phyloP scores from a whole-genome alignment of 257 asterid genomes.

The Solanum piurae region DNA sequence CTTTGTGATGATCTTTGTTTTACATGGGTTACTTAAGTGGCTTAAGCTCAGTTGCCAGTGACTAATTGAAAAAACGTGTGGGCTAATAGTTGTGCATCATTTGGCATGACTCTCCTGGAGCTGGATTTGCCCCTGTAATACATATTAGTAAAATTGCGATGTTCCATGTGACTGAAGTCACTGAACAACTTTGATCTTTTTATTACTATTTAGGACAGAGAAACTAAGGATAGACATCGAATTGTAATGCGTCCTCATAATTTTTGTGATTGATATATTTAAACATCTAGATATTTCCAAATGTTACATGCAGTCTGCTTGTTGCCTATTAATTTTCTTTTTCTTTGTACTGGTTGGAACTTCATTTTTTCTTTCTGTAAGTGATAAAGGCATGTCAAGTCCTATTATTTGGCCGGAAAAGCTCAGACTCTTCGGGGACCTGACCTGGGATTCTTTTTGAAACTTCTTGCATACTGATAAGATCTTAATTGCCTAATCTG shows the following conservation, averaged over 20 bases:
- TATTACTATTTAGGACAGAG: neutral
- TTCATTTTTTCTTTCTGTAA: neutral
- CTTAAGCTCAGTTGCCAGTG: slow-evolving; percentile 4
- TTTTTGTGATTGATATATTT: neutral
- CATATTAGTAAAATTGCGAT: neutral
- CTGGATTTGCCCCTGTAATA: neutral
- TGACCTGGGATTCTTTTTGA: neutral
- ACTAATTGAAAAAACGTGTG: neutral
- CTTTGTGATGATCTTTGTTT: neutral
- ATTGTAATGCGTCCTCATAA: neutral
- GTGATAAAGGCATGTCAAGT: neutral
- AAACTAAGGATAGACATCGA: neutral
- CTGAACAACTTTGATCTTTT: neutral
- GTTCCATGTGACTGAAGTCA: neutral
- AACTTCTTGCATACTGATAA: neutral
- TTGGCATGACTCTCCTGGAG: neutral
- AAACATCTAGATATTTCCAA: neutral
- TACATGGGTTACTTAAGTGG: slow-evolving; percentile 12
- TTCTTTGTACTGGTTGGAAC: neutral
- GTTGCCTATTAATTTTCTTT: neutral
- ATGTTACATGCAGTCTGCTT: neutral
- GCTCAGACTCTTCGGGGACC: neutral
- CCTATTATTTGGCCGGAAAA: neutral
- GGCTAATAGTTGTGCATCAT: neutral
- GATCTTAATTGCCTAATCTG: neutral